Base-by-base conservation (phyloP, 352 stramenopile species). In the Globisporangium paddicum region DNA sequence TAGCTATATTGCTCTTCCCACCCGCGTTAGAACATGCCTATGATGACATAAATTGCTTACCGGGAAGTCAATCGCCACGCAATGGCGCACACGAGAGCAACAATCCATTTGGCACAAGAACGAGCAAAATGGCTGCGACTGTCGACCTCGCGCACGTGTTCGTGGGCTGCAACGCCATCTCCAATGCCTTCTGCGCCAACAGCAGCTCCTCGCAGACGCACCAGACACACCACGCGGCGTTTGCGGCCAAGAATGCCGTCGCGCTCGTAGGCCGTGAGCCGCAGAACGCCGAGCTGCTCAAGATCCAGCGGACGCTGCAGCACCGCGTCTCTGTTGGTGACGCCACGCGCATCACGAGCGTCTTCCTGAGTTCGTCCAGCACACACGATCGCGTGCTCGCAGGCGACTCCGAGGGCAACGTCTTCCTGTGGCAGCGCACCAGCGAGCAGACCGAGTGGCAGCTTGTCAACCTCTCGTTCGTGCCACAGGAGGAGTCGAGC, bases 371-470 rank as follows among this genome's bases (percentile, higher is more conserved):
- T 42, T 61, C 65, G 2, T 19, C 57, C 1, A 5, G 10, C 0
- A 28, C 10, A 10, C 47, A 47, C 3, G 46, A 34, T n/a, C 63
- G 57, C 14, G 72, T 90, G 26, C n/a, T 90, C 3, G 81, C 77
- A 3, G 81, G 78, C 7, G 77, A 90, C 60, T 83, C 78, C 46
- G 68, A 85, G 50, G 78, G 81, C 23, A 68, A 71, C 50, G 77
- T 86, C n/a, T 72, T 87, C 25, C 64, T 89, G 4, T 90, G 81
- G 81, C 63, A 64, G 13, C 51, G 45, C 19, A 3, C 9, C 0
- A 14, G 11, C 1, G 37, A 18, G 4, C 40, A 46, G 1, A 26
- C 40, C 7, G 34, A 50, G 18, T 79, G 74, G 74, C 45, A 55
- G 11, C 46, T 73, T 10, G 32, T 52, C 28, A 54, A 56, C 21